Base-by-base conservation (phyloP, 2,329 filamentous ascomycete species). In the Paecilomyces sp. region DNA sequence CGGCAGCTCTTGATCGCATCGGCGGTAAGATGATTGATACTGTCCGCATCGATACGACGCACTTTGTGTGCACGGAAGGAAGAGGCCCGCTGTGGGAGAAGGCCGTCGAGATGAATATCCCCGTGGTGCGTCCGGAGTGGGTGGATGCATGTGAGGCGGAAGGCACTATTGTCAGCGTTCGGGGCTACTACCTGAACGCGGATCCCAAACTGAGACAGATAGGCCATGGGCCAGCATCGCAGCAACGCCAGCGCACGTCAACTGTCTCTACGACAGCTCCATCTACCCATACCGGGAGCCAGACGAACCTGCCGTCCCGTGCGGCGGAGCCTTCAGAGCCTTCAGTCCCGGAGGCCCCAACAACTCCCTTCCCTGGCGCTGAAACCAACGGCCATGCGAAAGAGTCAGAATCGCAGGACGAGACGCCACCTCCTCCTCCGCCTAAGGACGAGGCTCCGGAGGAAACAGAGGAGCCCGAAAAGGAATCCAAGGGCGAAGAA, bases 1-100 rank as follows among this genome's bases (percentile, higher is more conserved):
- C 83, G 54, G 82, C 82, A 54, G 91, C 92, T 1, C 85, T 97
- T 36, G 88, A 94, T 70, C 84, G 91, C 66, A 96, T 99, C 67
- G 94, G 94, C 55, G 94, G 91, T 62, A 96, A 94, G 80, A 81
- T 97, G 64, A 89, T 91, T 60, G 93, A 97, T 67, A 85, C 85
- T 12, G 92, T 97, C 57, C 85, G 93, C 68, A 97, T 99, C 71
- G 94, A 99, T 74, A 99, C 94, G 0, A 99, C 94, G 15, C 94
- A 99, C 77, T 99, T 99, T 73, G 91, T 99, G 61, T 97, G 93
- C 64, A 96, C 91, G 9, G 94, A 99, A 74, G 92, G 92, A 31
- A 82, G 92, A 59, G 94, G 94, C 33, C 83, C 90, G 56, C 84
- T 88, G 12, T 99, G 94, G 94, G 94, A 99, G 78, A 95, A 94